These are phyloP conservation scores for Taxillus chinensis DNA, from an alignment of 164 flowering plant genomes.

Conservation along the genomic window DNA sequence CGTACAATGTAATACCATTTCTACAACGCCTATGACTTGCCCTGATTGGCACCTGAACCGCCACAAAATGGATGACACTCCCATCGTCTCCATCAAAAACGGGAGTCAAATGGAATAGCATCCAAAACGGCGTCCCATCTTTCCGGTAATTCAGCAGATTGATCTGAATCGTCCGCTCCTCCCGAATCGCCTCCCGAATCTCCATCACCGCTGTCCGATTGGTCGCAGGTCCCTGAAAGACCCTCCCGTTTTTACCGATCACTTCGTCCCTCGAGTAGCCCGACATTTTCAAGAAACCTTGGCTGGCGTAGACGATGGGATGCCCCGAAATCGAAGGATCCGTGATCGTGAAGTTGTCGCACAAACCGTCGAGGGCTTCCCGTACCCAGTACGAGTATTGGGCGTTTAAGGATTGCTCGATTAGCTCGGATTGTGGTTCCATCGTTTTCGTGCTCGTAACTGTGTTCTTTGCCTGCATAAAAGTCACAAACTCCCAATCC, in stretches of 20 bases:
- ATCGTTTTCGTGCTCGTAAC: slow-evolving; percentile 11
- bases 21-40: slow-evolving; percentile 19
- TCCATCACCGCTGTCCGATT: slow-evolving; percentile 56
- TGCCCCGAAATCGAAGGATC: slow-evolving; percentile 83
- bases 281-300: slow-evolving; percentile 71
- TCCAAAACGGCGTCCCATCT: slow-evolving; percentile 86
- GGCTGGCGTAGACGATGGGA: slow-evolving; percentile 82
- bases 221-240: slow-evolving; percentile 79
- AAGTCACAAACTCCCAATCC: slow-evolving; percentile 19
- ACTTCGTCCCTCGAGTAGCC: slow-evolving; percentile 69
- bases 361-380: slow-evolving; percentile 63
- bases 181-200: slow-evolving; percentile 73
- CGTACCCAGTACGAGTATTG: slow-evolving; percentile 46
- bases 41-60: slow-evolving; percentile 70
- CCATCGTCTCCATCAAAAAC: slow-evolving; percentile 63
- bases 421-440: slow-evolving; percentile 42
- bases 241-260: slow-evolving; percentile 65
- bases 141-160: slow-evolving; percentile 72
- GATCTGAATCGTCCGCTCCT: slow-evolving; percentile 43
- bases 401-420: slow-evolving; percentile 37
- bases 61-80: slow-evolving; percentile 62
- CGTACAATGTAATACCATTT: slow-evolving; percentile 19
- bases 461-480: slow-evolving; percentile 3
- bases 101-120: slow-evolving; percentile 74
- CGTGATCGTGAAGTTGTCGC: slow-evolving; percentile 66